Evolutionary conservation across 805 yeast species (phyloP).

Genomic region (Hanseniaspora lachancei): DNA sequence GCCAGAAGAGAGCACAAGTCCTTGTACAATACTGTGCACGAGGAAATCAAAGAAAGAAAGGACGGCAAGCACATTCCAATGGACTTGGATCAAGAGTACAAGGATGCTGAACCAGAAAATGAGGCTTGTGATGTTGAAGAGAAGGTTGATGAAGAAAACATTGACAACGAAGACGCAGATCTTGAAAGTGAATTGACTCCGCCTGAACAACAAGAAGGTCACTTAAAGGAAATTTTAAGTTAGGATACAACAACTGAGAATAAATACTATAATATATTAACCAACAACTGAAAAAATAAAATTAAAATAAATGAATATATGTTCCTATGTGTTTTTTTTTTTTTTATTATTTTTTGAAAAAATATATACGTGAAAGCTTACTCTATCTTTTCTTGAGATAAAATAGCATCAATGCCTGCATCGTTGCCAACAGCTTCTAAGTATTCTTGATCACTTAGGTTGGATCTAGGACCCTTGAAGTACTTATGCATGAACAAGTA

Average conservation of each 20-base stretch:
- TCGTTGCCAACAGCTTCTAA: constrained; percentile 22
- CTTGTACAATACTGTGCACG: neutral
- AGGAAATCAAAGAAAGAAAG: constrained; percentile 1
- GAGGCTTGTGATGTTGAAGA: neutral
- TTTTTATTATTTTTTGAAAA: neutral
- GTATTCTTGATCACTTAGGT: constrained; percentile 24
- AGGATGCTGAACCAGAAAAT: neutral
- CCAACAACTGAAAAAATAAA: neutral
- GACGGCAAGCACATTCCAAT: neutral
- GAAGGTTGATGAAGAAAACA: neutral
- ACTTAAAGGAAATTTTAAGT: constrained; percentile 1
- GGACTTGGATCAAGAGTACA: neutral
- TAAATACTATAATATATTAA: neutral
- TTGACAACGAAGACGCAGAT: neutral
- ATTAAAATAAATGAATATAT: neutral
- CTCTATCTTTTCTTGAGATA: constrained; percentile 9
- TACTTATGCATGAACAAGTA: constrained; percentile 38
- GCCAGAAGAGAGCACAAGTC: constrained; percentile 7
- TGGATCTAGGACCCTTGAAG: constrained; percentile 44
- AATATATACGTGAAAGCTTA: neutral
- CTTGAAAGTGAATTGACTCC: constrained; percentile 3
- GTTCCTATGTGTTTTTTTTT: neutral
- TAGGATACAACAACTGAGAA: neutral
- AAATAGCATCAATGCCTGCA: constrained; percentile 18
- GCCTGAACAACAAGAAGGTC: neutral